Base-by-base conservation (phyloP, 2,329 filamentous ascomycete genomes). In the Epichloe bromicola region DNA sequence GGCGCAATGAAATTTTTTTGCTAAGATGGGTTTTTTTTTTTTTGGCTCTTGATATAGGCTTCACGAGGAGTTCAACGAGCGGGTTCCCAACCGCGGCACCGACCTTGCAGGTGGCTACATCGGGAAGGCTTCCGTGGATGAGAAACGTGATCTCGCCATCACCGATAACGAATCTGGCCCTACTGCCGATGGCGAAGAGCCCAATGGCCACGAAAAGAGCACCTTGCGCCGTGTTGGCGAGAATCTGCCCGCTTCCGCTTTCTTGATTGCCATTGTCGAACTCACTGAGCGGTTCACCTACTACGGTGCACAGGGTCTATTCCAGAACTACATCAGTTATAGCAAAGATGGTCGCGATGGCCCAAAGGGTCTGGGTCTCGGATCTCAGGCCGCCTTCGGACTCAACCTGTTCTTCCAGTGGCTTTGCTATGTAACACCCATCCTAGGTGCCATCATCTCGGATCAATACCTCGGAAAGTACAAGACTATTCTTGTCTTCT, bases 401-500 rank as follows among this genome's bases (percentile, higher is more conserved):
- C 67, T 82, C 10, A 74, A 73, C 53, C 70, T 75, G 44, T 77
- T 75, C 54, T 80, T 82, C 59, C 74, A 74, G 57, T 74, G 77
- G 58, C 74, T 74, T 56, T 70, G 66, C 51, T 71, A 70, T 54
- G 64, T 69, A 6, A 70, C 67, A 0, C 67, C 67, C 10, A 70
- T 71, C 50, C 56, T 75, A 51, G 76, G 77, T 59, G 76, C 74
- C 58, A 77, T 77, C 60, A 67, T 79, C 48, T 75, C 75, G 10
- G 70, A 81, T 58, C 73, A 76, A 59, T 79, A 79, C 54, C 70
- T 79, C 30, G 78, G 78, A 49, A 77, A 78, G 59, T 80, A 77
- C 68, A 79, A 77, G 66, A 79, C 78, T n/a, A 80, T 82, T 53
- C 66, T 78, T 53, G 60, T 74, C 56, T 80, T 80, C 57, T 74